Base-by-base conservation (phyloP, 73 alveolate genomes). In the Urostyla sp. region DNA sequence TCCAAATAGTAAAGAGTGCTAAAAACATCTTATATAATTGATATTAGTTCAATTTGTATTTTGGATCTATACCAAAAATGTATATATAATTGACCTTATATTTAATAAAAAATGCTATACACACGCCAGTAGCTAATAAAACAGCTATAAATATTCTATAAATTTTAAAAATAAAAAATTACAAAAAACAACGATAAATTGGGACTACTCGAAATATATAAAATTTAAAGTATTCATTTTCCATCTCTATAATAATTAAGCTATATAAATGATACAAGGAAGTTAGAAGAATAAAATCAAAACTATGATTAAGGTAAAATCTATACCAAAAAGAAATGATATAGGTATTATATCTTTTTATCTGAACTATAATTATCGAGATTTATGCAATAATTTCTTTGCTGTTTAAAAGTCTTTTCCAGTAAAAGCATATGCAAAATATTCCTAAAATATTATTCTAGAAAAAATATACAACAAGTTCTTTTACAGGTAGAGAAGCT, bases 41-140 rank as follows among this genome's bases (percentile, higher is more conserved):
- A 59, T 77, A 60, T 38, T 77, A 24, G 21, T 60, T 40, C 50
- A 91, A 49, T 66, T 91, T 82, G 50, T 83, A 31, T 20, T 55
- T 58, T 15, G 88, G 84, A 79, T 87, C 92, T 0, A 91, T 60
- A 36, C 76, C 97, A 56, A 91, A 91, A 18, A 91, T 87, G 80
- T 78, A 87, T 3, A 91, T 73, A 67, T 82, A 91, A 56, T 91
- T 91, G 28, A 91, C 84, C 76, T 89, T 60, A 80, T 81, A 87
- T 52, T 56, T 81, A 69, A 84, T 52, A 40, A 87, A 81, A 16
- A 84, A 44, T 48, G 35, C 49, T 1, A 91, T 54, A 23, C 78
- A 80, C 15, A 66, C 21, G 1, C 94, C 97, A 5, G 79, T 50
- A 5, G 90, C 93, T 26, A 85, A 40, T 75, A 86, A 72, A 0